These are phyloP conservation scores for Chaetomium globosum DNA, from an alignment of 2,329 filamentous ascomycete genomes.

Conservation along the genomic window DNA sequence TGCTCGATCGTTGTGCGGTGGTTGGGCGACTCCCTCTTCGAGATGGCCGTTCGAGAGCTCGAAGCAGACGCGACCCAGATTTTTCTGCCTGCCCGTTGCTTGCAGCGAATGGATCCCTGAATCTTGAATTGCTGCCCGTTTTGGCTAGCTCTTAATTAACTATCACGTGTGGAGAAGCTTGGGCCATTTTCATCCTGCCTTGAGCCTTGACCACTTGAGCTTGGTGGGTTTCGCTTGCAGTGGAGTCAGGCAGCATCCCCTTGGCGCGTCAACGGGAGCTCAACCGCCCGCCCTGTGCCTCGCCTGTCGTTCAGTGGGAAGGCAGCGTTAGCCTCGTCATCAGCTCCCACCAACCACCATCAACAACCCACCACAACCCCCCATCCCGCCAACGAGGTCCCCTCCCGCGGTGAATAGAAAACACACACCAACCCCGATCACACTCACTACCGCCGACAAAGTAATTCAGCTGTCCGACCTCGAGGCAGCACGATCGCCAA, in stretches of 20 bases:
- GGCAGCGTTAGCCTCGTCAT: slow-evolving; percentile 61
- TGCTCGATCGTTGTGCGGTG: slow-evolving; percentile 2
- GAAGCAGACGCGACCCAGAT: slow-evolving; percentile 31
- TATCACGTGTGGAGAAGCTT: slow-evolving; percentile 37
- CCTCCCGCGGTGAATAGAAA: not conserved
- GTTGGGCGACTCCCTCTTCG: not conserved
- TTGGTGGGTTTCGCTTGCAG: slow-evolving; percentile 1
- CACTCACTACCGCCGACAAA: not conserved
- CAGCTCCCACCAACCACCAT: slow-evolving; percentile 42
- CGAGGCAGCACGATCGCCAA: slow-evolving; percentile 41
- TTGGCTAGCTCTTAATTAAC: slow-evolving; percentile 21
- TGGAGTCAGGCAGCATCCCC: slow-evolving; percentile 33
- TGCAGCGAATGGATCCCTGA: slow-evolving; percentile 26
- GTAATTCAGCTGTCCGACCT: slow-evolving; percentile 3
- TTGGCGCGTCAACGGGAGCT: slow-evolving; percentile 31
- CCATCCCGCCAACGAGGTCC: slow-evolving; percentile 7
- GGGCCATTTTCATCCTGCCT: slow-evolving; percentile 28
- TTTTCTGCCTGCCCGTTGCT: slow-evolving; percentile 30
- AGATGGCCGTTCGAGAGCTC: slow-evolving; percentile 11
- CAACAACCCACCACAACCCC: slow-evolving; percentile 20
- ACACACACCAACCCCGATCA: not conserved
- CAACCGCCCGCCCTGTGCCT: slow-evolving; percentile 22
- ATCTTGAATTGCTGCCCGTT: slow-evolving; percentile 19
- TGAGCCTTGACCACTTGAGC: not conserved
- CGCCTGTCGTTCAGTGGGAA: slow-evolving; percentile 40